A percentile compares a stretch with the other conserved stretches of the same genome.
Conservation (phyloP, 2,329 filamentous ascomycete species). For the Dryadomyces quercivorus region DNA sequence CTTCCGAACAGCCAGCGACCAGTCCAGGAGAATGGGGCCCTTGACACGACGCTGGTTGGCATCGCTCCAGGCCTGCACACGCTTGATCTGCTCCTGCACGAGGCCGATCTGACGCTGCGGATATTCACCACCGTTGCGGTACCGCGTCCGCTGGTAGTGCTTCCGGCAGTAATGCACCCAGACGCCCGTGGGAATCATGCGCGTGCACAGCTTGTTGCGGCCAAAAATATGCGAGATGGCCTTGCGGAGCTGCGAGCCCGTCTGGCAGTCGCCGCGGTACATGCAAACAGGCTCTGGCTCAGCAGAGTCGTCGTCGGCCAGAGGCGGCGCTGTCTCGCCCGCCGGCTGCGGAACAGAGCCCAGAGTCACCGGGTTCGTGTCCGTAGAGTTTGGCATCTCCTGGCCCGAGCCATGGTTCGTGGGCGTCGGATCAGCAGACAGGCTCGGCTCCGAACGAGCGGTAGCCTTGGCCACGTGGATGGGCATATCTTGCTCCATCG, state of each 20-base stretch:
- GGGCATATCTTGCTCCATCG: conserved; percentile 6
- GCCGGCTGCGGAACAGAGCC: too few species aligned
- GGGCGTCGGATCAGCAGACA: neutral
- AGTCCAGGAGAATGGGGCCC: conserved; percentile 39
- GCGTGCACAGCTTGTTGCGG: conserved; percentile 67
- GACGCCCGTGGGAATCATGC: conserved; percentile 52
- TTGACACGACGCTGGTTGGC: conserved; percentile 26
- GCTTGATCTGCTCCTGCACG: conserved; percentile 47
- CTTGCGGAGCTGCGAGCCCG: conserved; percentile 53
- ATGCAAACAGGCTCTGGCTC: conserved; percentile 28
- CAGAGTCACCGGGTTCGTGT: too few species aligned
- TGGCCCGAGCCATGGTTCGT: neutral
- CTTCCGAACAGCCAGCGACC: conserved; percentile 51
- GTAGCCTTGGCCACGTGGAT: neutral
- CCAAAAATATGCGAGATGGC: conserved; percentile 74
- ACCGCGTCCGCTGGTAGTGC: conserved; percentile 66
- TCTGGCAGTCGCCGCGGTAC: conserved; percentile 45
- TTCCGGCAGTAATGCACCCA: conserved; percentile 74
- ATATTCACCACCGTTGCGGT: conserved; percentile 51
- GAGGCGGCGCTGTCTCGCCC: too few species aligned
- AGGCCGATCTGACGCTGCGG: conserved; percentile 51
- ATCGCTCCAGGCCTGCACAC: conserved; percentile 51
- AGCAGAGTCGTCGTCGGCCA: neutral
- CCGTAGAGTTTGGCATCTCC: neutral
- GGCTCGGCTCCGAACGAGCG: neutral